Evolutionary conservation across 495 filamentous ascomycete species (phyloP), one percentile per base, ranked within the genome.

Genomic region (Penicillium silybi): DNA sequence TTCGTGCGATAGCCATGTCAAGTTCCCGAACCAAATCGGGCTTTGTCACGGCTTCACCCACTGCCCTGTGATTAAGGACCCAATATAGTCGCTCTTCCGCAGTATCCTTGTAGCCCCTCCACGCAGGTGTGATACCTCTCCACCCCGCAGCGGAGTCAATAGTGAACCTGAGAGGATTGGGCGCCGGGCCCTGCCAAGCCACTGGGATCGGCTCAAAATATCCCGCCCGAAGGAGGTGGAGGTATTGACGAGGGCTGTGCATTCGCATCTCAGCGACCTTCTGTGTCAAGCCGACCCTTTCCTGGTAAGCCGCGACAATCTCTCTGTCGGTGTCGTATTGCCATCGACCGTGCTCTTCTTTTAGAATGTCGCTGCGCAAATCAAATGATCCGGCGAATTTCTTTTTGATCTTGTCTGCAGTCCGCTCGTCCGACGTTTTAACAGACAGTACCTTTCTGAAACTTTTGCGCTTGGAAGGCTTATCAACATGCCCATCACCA

Each of bases 61-160:
- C 67, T 37, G 58, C 61, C 48, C 72, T 61, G 53, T 78, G 70
- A 54, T 75, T 76, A 41, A 76, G 50, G 3, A 76, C 72, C 75
- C 75, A 78, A 50, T 76, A 78, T n/a, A 76, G 53, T n/a, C 75
- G 65, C 48, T 78, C 75, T 53, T 78, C 73, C 38, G 75, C 73
- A 6, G 68, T 69, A 47, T 75, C 64, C 55, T 73, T 69, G 43
- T 68, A 78, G 3, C 75, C 75, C 55, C 75, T 61, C 75, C 75
- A 78, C 0, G 63, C 49, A 1, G 75, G 73, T 5, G 75, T 78
- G 27, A 78, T 70, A 7, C 75, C 75, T 58, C 73, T 59, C 75
- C 75, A 78, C 39, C 75, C 73, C n/a, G 62, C 57, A 9, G 66
- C 52, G 2, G 72, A 62, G 41, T 78, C 73, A 46, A 78, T 73